Conservation (phyloP, 305 asterid genomes). For the Fraxinus xanthoxyloides region DNA sequence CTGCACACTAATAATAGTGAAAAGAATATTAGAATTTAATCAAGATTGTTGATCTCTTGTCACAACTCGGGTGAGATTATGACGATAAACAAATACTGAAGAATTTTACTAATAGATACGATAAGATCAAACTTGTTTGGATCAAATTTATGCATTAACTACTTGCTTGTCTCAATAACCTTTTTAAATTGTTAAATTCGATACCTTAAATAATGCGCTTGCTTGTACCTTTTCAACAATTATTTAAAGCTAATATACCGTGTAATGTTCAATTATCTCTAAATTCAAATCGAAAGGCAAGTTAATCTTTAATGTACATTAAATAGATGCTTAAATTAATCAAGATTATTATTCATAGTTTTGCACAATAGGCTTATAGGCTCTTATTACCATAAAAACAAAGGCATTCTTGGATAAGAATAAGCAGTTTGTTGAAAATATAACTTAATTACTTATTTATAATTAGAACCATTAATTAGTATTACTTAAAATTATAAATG, state of each 20-base stretch:
- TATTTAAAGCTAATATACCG: not conserved
- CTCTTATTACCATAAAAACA: not conserved
- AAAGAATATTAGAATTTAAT: too few relatives aligned
- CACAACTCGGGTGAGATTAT: not conserved
- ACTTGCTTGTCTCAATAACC: not conserved
- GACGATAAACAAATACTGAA: not conserved
- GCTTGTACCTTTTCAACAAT: not conserved
- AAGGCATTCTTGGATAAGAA: constrained; percentile 20
- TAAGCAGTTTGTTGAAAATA: not conserved
- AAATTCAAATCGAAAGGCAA: not conserved
- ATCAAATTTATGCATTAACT: not conserved
- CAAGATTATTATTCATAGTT: not conserved
- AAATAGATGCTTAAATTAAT: constrained; percentile 12
- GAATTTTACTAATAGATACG: not conserved
- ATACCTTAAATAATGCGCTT: not conserved
- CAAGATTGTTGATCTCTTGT: not conserved
- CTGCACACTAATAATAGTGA: not conserved
- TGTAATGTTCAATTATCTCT: not conserved
- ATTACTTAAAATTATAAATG: not conserved
- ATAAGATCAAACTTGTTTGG: too few relatives aligned
- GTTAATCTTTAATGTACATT: not conserved
- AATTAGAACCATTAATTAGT: not conserved
- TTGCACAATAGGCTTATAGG: not conserved
- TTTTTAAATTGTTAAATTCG: too few relatives aligned
- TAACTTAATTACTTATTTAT: not conserved